Conservation (phyloP, 2,329 filamentous ascomycete species). For the Monosporascus sp. region DNA sequence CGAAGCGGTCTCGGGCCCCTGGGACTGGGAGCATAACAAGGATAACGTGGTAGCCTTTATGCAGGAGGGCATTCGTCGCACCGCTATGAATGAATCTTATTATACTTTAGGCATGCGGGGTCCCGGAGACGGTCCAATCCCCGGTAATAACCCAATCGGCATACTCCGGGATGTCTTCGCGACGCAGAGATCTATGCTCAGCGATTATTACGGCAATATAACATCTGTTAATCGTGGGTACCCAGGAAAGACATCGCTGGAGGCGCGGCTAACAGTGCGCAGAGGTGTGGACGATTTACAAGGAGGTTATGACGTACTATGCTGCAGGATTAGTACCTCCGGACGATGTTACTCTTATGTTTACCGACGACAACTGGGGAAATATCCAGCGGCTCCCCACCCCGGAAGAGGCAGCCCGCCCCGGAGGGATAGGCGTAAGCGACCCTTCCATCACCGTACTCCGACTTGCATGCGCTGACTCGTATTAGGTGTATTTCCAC, state of each 20-base stretch:
- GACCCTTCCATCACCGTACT: not conserved
- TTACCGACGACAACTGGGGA: slow-evolving; percentile 67
- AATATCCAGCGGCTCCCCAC: slow-evolving; percentile 59
- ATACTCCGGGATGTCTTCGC: slow-evolving; percentile 44
- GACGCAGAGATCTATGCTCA: slow-evolving; percentile 50
- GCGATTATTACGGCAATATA: slow-evolving; percentile 42
- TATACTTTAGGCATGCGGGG: slow-evolving; percentile 56
- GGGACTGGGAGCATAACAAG: slow-evolving; percentile 56
- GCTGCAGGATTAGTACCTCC: slow-evolving; percentile 34
- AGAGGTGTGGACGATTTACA: slow-evolving; percentile 62
- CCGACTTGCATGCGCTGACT: not conserved
- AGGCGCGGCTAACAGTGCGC: slow-evolving; percentile 9
- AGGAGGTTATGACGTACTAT: slow-evolving; percentile 61
- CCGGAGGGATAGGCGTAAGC: slow-evolving; percentile 56
- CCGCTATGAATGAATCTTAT: slow-evolving; percentile 53
- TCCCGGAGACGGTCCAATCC: slow-evolving; percentile 13
- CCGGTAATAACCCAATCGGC: slow-evolving; percentile 12
- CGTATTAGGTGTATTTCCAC: slow-evolving; percentile 46
- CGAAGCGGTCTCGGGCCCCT: slow-evolving; percentile 41
- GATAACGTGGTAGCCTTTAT: slow-evolving; percentile 54
- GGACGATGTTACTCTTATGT: slow-evolving; percentile 63
- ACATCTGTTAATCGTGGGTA: slow-evolving; percentile 38
- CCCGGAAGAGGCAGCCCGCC: slow-evolving; percentile 52
- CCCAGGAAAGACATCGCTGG: not conserved
- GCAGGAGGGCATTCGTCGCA: slow-evolving; percentile 48